Evolutionary conservation across 805 yeast species (phyloP).

Genomic region (Starmerella gropengiesseri): DNA sequence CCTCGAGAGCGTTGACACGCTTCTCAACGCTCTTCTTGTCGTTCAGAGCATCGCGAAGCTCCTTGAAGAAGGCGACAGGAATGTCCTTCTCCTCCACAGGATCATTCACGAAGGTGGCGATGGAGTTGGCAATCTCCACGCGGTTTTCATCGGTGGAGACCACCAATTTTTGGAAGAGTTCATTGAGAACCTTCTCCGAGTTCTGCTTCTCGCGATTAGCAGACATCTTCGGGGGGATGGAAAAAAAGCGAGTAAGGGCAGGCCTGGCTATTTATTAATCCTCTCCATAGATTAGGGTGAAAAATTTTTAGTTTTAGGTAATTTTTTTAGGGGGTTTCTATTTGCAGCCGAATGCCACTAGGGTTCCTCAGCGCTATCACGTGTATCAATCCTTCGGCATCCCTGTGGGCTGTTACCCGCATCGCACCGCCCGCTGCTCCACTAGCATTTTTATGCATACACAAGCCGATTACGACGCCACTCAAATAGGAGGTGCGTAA

Average conservation of each 20-base stretch:
- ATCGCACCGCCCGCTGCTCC: too few relatives aligned
- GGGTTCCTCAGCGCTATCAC: background rate
- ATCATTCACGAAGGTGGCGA: slow-evolving; percentile 89
- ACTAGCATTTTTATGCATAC: too few relatives aligned
- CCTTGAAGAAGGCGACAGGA: slow-evolving; percentile 75
- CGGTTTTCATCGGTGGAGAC: slow-evolving; percentile 76
- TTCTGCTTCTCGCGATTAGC: slow-evolving; percentile 27
- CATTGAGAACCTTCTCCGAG: slow-evolving; percentile 64
- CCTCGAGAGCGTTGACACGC: slow-evolving; percentile 71
- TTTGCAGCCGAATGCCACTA: slow-evolving; percentile 5
- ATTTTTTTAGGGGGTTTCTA: slow-evolving; percentile 2
- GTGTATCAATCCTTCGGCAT: background rate
- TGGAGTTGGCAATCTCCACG: slow-evolving; percentile 75
- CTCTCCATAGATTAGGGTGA: slow-evolving; percentile 6
- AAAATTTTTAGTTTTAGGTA: slow-evolving; percentile 6
- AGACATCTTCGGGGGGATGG: slow-evolving; percentile 16
- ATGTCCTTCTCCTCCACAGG: slow-evolving; percentile 97
- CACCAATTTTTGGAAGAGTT: slow-evolving; percentile 83
- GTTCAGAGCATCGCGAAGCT: slow-evolving; percentile 62
- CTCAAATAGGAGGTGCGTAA: too few relatives aligned
- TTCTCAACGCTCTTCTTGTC: slow-evolving; percentile 62
- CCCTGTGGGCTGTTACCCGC: background rate
- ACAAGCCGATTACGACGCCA: too few relatives aligned
- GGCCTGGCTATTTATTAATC: slow-evolving; percentile 14
- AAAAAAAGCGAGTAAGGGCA: background rate